A percentile compares a stretch with the other conserved stretches of the same genome.
Conservation (phyloP, 495 filamentous ascomycete species). For the Cenococcum geophilum region DNA sequence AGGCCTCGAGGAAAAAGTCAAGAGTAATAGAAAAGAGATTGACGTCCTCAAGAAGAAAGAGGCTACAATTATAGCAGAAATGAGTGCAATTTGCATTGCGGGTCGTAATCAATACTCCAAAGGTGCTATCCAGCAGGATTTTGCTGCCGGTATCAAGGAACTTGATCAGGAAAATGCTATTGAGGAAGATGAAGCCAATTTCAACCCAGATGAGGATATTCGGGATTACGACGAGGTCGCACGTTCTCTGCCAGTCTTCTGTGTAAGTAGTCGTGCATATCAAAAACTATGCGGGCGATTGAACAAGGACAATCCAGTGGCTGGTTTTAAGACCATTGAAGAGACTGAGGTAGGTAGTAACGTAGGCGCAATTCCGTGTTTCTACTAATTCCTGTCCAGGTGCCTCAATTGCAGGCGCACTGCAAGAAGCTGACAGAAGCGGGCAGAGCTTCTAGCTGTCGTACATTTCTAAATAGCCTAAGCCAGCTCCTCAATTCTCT, state of each 20-base stretch:
- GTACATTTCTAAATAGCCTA: slow-evolving; percentile 46
- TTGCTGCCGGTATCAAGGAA: slow-evolving; percentile 48
- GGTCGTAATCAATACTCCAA: slow-evolving; percentile 51
- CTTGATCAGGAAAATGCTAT: slow-evolving; percentile 47
- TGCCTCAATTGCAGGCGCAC: slow-evolving; percentile 53
- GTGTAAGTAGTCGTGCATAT: slow-evolving; percentile 53
- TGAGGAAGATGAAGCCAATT: slow-evolving; percentile 43
- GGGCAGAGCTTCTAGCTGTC: slow-evolving; percentile 41
- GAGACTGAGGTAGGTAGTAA: slow-evolving; percentile 37
- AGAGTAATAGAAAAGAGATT: slow-evolving; percentile 32
- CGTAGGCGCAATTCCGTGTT: slow-evolving; percentile 7
- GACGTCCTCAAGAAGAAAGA: slow-evolving; percentile 33
- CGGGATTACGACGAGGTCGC: slow-evolving; percentile 56
- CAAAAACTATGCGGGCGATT: slow-evolving; percentile 55
- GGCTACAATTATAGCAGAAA: slow-evolving; percentile 35
- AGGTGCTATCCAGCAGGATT: slow-evolving; percentile 49
- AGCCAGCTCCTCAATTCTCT: slow-evolving; percentile 48
- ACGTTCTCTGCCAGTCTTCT: slow-evolving; percentile 52
- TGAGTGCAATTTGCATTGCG: slow-evolving; percentile 48
- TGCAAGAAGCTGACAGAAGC: slow-evolving; percentile 49
- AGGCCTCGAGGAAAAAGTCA: slow-evolving; percentile 35
- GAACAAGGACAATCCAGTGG: slow-evolving; percentile 43
- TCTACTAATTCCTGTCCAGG: slow-evolving; percentile 37
- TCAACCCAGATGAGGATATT: slow-evolving; percentile 41
- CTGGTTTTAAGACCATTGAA: slow-evolving; percentile 45